Conservation (phyloP, 179 eudicot species). For the Camellia oleifera region DNA sequence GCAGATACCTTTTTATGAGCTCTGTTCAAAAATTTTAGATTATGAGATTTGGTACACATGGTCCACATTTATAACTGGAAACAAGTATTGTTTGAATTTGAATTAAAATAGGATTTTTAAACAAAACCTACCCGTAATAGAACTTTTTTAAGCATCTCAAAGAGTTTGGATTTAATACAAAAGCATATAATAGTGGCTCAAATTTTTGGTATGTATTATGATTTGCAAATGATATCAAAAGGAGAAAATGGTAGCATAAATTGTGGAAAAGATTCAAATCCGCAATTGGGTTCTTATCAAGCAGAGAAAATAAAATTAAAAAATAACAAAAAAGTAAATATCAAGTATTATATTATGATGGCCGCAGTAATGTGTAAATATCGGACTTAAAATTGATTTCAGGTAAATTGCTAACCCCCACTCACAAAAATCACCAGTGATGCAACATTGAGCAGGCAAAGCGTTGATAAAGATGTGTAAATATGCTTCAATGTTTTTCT, state of each 20-base stretch:
- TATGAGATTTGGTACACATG: background rate
- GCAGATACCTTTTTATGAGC: slow-evolving; percentile 73
- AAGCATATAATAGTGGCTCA: background rate
- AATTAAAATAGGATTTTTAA: background rate
- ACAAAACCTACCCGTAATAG: background rate
- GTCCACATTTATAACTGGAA: background rate
- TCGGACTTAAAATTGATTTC: background rate
- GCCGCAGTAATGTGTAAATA: background rate
- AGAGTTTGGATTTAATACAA: background rate
- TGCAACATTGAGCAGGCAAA: too few relatives aligned
- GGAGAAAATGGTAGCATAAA: slow-evolving; percentile 2
- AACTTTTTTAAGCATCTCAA: background rate
- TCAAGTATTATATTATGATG: background rate
- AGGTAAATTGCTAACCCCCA: background rate
- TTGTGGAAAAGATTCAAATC: background rate
- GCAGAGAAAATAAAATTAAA: background rate
- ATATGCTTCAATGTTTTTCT: background rate
- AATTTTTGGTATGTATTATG: background rate
- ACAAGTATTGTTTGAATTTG: background rate
- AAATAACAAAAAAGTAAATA: too few relatives aligned
- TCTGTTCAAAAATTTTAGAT: slow-evolving; percentile 39
- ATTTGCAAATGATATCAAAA: background rate
- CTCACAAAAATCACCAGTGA: background rate
- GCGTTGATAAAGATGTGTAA: background rate
- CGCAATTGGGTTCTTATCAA: background rate